Percentiles rank a stretch among this genome's conserved stretches.
phyloP scores from a whole-genome alignment of 805 yeast genomes.

The Sporopachydermia quercuum region DNA sequence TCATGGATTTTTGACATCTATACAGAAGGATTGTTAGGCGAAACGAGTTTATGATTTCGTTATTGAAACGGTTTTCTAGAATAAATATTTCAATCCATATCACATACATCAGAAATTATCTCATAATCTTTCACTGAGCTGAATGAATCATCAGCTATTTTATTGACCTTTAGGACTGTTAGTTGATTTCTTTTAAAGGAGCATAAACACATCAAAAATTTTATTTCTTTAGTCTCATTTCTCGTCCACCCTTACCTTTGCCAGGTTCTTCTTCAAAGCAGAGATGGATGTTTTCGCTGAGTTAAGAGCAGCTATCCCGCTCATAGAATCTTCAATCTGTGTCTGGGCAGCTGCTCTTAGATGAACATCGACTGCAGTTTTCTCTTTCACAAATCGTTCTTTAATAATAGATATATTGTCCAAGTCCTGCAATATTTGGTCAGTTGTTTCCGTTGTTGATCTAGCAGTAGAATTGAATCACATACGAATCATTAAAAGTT shows the following conservation, averaged over 20 bases:
- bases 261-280: constrained; percentile 30
- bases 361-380: constrained; percentile 60
- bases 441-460: too few species aligned
- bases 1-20: constrained; percentile 57
- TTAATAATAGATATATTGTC: constrained; percentile 36
- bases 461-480: too few species aligned
- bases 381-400: constrained; percentile 50
- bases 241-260: constrained; percentile 11
- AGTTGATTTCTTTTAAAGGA: constrained; percentile 18
- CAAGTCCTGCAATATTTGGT: constrained; percentile 26
- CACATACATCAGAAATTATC: constrained; percentile 9
- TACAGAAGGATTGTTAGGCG: constrained; percentile 23
- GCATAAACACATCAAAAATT: constrained; percentile 7
- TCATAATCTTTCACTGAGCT: background rate
- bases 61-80: too few species aligned
- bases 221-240: background rate
- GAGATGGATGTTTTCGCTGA: constrained; percentile 31
- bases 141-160: background rate
- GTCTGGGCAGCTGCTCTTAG: constrained; percentile 53
- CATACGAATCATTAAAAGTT: too few species aligned
- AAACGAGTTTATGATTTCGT: too few species aligned
- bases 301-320: constrained; percentile 24
- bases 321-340: constrained; percentile 40
- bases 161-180: constrained; percentile 20
- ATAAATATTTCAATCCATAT: too few species aligned